phyloP scores from a whole-genome alignment of 441 rosid genomes.

The Gossypium davidsonii region DNA sequence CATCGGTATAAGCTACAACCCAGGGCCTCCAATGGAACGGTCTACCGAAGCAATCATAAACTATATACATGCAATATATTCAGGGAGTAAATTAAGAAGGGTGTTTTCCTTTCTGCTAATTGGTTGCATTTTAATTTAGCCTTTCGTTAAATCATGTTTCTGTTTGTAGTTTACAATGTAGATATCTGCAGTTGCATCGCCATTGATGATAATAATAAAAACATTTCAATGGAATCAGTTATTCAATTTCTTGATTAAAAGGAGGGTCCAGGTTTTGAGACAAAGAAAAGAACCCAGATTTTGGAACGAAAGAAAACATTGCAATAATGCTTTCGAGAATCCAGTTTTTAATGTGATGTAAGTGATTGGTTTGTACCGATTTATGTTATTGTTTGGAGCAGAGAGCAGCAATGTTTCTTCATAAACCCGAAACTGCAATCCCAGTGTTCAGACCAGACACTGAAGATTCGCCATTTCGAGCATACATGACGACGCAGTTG shows the following conservation, averaged over 20 bases:
- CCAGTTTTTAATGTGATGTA: not conserved
- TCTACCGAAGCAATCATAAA: not conserved
- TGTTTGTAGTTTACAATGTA: not conserved
- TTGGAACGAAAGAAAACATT: not conserved
- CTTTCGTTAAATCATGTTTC: not conserved
- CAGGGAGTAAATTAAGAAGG: not conserved
- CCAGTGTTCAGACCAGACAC: conserved; percentile 32
- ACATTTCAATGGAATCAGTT: not conserved
- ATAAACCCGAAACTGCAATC: conserved; percentile 13
- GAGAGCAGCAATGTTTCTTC: conserved; percentile 3
- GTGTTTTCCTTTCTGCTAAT: not conserved
- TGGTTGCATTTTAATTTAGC: not conserved
- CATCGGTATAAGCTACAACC: not conserved
- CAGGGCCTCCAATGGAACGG: not conserved
- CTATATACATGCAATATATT: not conserved
- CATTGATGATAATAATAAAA: not conserved
- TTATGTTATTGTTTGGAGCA: not conserved
- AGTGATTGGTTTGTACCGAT: no score
- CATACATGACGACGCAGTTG: conserved; percentile 28
- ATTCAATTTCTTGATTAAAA: not conserved
- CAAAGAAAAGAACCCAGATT: not conserved
- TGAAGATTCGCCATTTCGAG: conserved; percentile 25
- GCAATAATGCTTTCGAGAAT: not conserved
- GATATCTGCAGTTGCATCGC: not conserved
- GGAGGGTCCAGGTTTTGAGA: not conserved